These are phyloP conservation scores for Lactuca saligna DNA, from an alignment of 129 eudicot species.

Conservation along the genomic window DNA sequence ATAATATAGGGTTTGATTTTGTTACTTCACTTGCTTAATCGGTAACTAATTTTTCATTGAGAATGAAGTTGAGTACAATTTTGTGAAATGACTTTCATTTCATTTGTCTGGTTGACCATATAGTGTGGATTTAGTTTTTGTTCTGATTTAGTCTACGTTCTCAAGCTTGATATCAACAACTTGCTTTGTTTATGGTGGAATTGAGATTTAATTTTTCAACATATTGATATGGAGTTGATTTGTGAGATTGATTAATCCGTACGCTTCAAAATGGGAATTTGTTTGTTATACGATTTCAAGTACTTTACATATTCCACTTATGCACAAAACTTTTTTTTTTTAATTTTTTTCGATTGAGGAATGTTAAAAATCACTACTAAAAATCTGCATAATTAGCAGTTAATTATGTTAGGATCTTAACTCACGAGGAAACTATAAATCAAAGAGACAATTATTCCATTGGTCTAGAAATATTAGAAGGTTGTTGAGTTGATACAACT, in stretches of 20 bases:
- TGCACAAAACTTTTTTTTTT: not conserved
- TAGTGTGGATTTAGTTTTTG: slow-evolving; percentile 25
- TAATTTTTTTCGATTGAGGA: not conserved
- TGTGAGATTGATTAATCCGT: slow-evolving; percentile 10
- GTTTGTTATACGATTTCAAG: slow-evolving; percentile 4
- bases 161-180: slow-evolving; percentile 15
- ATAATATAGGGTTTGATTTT: slow-evolving; percentile 30
- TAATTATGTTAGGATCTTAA: slow-evolving; percentile 4
- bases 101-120: slow-evolving; percentile 15
- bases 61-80: not conserved
- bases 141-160: not conserved
- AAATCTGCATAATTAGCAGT: not conserved
- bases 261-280: not conserved
- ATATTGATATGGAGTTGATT: not conserved
- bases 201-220: not conserved
- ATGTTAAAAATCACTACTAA: not conserved
- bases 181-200: slow-evolving; percentile 2
- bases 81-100: slow-evolving; percentile 1
- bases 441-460: not conserved
- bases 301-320: not conserved
- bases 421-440: slow-evolving; percentile 6
- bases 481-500: not conserved
- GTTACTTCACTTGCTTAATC: slow-evolving; percentile 3
- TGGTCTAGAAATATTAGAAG: not conserved
- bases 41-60: not conserved